A percentile compares a stretch with the other conserved stretches of the same genome.
Conservation (phyloP, 2,329 filamentous ascomycete species). For the Pleomassaria siparia region DNA sequence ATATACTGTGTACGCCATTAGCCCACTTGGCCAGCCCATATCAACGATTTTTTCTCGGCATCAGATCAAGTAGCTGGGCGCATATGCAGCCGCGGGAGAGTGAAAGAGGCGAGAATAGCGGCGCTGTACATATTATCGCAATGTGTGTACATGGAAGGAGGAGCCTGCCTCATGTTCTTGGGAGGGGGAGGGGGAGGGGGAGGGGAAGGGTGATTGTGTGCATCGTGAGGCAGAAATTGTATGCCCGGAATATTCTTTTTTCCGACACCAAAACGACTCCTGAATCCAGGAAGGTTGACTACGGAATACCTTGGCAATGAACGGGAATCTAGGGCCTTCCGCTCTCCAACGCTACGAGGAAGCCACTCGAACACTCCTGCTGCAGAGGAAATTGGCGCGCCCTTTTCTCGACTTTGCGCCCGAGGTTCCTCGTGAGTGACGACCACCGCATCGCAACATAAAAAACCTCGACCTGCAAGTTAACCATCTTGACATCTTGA, state of each 20-base stretch:
- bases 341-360: background rate
- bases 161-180: no score
- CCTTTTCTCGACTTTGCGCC: background rate
- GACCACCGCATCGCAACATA: background rate
- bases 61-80: constrained; percentile 12
- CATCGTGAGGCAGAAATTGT: background rate
- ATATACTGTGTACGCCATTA: constrained; percentile 11
- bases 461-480: background rate
- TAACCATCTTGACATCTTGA: background rate
- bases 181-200: background rate
- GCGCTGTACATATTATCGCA: no score
- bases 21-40: constrained; percentile 17
- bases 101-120: constrained; percentile 1
- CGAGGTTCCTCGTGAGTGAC: background rate
- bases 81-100: constrained; percentile 16
- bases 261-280: constrained; percentile 3
- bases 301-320: background rate
- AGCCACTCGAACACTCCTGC: background rate
- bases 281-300: background rate
- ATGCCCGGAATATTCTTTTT: background rate
- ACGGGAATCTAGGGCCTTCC: background rate
- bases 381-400: background rate
- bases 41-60: constrained; percentile 1
- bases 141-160: constrained; percentile 2
- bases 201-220: no score